Evolutionary conservation across 441 rosid species (phyloP).

Genomic region (Erodium texanum): DNA sequence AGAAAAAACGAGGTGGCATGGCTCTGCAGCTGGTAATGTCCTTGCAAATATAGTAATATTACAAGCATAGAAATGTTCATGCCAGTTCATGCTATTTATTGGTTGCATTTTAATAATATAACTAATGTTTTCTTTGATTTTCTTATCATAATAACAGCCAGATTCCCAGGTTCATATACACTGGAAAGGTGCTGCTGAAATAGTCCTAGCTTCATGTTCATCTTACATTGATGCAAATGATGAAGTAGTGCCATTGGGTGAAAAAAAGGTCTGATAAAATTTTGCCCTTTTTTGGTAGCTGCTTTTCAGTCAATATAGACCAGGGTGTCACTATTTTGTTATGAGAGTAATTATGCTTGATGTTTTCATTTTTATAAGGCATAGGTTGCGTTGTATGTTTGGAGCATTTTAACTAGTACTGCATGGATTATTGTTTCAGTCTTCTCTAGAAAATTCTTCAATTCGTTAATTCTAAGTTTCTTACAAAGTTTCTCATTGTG

Average conservation of each 20-base stretch:
- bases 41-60: not conserved
- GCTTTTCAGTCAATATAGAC: not conserved
- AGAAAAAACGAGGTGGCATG: constrained; percentile 97
- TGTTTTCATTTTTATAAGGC: not conserved
- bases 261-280: constrained; percentile 42
- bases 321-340: not conserved
- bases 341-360: not conserved
- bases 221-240: constrained; percentile 63
- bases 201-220: constrained; percentile 66
- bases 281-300: constrained; percentile 1
- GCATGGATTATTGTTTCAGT: not conserved
- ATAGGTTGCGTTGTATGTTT: not conserved
- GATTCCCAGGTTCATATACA: constrained; percentile 70
- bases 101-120: not conserved
- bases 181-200: constrained; percentile 99
- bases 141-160: constrained; percentile 30
- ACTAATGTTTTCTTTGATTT: constrained; percentile 11
- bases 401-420: not conserved
- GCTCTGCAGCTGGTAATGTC: constrained; percentile 59
- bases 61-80: not conserved
- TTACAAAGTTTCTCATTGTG: constrained; percentile 3
- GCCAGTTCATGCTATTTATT: not conserved
- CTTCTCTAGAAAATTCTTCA: not conserved
- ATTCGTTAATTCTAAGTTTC: not conserved
- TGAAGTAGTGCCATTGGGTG: constrained; percentile 40